Percentiles rank a stretch among this genome's conserved stretches.
Conservation (phyloP, 129 eudicot genomes). For the Chrysanthemum seticuspe region DNA sequence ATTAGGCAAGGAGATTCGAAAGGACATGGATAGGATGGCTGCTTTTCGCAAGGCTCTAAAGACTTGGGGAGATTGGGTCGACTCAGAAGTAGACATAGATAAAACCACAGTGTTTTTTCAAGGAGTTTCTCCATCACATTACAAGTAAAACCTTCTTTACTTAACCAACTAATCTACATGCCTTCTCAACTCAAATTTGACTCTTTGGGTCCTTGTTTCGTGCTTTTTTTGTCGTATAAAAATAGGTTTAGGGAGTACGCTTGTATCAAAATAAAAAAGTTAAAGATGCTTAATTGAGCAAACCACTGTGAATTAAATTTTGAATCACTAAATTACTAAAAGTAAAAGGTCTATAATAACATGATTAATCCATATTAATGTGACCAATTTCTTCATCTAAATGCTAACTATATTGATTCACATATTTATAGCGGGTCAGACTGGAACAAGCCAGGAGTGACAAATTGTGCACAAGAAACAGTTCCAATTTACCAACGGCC, state of each 20-base stretch:
- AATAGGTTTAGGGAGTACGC: no score
- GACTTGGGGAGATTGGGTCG: conserved; percentile 78
- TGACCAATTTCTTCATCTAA: no score
- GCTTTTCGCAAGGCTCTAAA: conserved; percentile 48
- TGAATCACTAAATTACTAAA: no score
- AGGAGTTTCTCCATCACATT: conserved; percentile 73
- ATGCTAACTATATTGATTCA: neutral
- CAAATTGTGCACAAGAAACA: conserved; percentile 44
- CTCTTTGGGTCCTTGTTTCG: no score
- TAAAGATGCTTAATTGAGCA: no score
- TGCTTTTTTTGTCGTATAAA: no score
- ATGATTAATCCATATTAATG: no score
- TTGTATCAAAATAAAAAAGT: no score
- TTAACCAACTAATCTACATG: neutral
- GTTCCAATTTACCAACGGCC: conserved; percentile 32
- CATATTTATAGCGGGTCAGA: conserved; percentile 40
- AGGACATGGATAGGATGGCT: conserved; percentile 71
- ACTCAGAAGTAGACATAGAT: conserved; percentile 32
- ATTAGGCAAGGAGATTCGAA: conserved; percentile 25
- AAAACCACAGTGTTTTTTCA: conserved; percentile 61
- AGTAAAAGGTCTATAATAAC: no score
- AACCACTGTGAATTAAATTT: no score
- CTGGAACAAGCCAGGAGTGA: conserved; percentile 50
- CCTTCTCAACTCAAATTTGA: neutral
- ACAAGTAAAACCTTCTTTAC: conserved; percentile 46